Conservation (phyloP, 225 moss, liverwort and hornwort species). For the Bryum argenteum region DNA sequence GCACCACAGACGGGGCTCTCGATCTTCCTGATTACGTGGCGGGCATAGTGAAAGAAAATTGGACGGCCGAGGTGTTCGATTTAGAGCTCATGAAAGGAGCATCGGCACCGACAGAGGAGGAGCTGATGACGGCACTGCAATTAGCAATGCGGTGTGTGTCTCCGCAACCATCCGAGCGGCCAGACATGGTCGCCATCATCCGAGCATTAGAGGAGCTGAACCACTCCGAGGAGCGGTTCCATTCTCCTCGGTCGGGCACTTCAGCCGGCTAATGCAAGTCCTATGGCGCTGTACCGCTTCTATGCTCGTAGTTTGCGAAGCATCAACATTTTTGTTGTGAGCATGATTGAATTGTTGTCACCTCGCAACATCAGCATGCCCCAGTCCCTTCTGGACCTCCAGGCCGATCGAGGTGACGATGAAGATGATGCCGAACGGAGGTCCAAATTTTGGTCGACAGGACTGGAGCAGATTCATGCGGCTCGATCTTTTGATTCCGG, state of each 20-base stretch:
- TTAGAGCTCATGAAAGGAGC: conserved; percentile 77
- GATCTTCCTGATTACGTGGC: conserved; percentile 86
- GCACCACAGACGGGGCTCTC: conserved; percentile 64
- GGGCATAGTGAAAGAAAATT: conserved; percentile 86
- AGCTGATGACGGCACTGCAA: conserved; percentile 80
- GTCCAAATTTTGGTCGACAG: conserved; percentile 49
- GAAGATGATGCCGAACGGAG: not conserved
- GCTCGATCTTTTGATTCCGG: conserved; percentile 36
- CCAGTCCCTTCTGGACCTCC: conserved; percentile 34
- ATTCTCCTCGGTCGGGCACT: conserved; percentile 39
- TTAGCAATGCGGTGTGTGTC: conserved; percentile 94
- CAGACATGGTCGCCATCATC: conserved; percentile 71
- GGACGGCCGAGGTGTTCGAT: conserved; percentile 86
- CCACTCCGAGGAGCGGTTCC: conserved; percentile 42
- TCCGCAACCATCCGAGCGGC: conserved; percentile 61
- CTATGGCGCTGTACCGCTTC: conserved; percentile 34
- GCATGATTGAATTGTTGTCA: conserved; percentile 13
- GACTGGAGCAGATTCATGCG: conserved; percentile 33
- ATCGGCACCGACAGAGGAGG: conserved; percentile 72
- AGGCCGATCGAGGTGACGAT: conserved; percentile 12
- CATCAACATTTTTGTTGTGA: conserved; percentile 1
- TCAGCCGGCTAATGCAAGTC: conserved; percentile 17
- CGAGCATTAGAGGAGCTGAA: conserved; percentile 61
- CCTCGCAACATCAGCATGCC: conserved; percentile 40
- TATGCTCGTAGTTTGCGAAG: conserved; percentile 40